phyloP scores from a whole-genome alignment of 805 yeast species.

The Lipomyces sp. region DNA sequence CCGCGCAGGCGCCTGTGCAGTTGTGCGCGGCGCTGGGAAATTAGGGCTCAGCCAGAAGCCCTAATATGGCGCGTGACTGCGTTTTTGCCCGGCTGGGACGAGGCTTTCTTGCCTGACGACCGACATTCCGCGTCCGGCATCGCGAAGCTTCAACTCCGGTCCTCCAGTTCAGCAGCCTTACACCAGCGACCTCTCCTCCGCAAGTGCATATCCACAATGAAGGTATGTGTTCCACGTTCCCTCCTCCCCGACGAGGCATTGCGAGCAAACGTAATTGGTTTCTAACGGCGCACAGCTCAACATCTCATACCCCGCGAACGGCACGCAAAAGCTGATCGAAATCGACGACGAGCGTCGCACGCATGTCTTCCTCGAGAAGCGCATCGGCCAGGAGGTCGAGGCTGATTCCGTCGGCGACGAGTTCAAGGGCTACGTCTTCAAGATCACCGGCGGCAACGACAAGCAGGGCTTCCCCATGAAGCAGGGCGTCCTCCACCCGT shows the following conservation, averaged over 20 bases:
- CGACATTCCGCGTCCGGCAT: no score
- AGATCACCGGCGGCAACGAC: conserved; percentile 99
- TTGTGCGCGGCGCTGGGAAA: no score
- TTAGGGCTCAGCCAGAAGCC: no score
- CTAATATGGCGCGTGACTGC: no score
- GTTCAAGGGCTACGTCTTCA: conserved; percentile 98
- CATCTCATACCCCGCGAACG: conserved; percentile 99
- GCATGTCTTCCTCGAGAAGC: conserved; percentile 97
- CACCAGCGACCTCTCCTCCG: no score
- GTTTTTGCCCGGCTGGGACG: no score
- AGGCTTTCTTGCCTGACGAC: no score
- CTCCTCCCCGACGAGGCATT: background rate
- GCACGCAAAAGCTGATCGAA: conserved; percentile 97
- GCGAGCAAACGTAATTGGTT: background rate
- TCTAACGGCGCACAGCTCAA: conserved; percentile 59
- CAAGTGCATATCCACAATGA: no score
- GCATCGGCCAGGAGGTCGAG: conserved; percentile 99
- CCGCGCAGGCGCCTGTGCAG: no score
- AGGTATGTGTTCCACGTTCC: no score
- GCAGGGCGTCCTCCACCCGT: conserved; percentile 99
- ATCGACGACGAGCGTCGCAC: conserved; percentile 99
- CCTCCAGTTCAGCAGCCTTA: no score
- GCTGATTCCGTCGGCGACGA: conserved; percentile 98
- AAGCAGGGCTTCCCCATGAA: conserved; percentile 99
- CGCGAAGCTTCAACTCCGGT: no score